Percentiles rank a stretch among this genome's conserved stretches.
Conservation (phyloP, 129 eudicot genomes). For the Logfia minima region DNA sequence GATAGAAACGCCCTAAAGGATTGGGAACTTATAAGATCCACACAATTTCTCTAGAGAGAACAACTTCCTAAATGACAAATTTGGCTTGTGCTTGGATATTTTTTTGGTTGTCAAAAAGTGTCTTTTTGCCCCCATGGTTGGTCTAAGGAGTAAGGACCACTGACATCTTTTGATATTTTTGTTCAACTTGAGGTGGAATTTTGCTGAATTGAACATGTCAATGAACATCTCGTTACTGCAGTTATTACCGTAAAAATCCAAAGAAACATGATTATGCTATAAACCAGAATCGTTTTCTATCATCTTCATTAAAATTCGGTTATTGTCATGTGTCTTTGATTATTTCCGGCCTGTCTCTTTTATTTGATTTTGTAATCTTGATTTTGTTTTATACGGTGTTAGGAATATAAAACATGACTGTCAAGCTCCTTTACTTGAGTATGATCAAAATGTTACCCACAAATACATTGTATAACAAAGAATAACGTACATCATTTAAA, state of each 20-base stretch:
- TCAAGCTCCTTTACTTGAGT: not conserved
- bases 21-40: slow-evolving; percentile 37
- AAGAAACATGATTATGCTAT: not conserved
- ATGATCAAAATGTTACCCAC: not conserved
- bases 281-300: slow-evolving; percentile 13
- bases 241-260: not conserved
- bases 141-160: slow-evolving; percentile 19
- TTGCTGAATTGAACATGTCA: not conserved
- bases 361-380: not conserved
- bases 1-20: slow-evolving; percentile 22
- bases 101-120: slow-evolving; percentile 27
- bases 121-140: slow-evolving; percentile 13
- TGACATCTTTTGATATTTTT: slow-evolving; percentile 22
- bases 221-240: not conserved
- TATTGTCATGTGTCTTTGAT: not conserved
- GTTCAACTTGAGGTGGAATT: slow-evolving; percentile 2
- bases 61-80: slow-evolving; percentile 34
- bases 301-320: not conserved
- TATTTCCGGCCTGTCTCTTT: not conserved
- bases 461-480: not conserved
- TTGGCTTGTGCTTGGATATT: slow-evolving; percentile 9
- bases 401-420: not conserved
- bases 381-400: not conserved
- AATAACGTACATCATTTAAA: not conserved
- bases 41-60: slow-evolving; percentile 16